Percentiles rank a stretch among this genome's conserved stretches.
Conservation (phyloP, 306 rosid species). For the Potentilla sterilis region DNA sequence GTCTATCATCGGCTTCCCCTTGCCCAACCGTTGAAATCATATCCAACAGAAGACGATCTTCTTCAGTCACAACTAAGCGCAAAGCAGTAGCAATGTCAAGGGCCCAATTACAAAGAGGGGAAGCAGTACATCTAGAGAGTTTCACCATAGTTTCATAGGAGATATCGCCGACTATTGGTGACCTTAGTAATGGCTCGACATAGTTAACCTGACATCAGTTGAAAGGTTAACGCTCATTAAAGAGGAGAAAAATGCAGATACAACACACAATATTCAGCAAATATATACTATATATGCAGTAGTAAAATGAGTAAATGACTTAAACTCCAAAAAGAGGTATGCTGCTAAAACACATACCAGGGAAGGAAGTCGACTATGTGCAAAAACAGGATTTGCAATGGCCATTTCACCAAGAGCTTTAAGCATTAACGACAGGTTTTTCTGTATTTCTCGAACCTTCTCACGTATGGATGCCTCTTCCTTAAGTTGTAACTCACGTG, state of each 20-base stretch:
- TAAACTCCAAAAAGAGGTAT: background rate
- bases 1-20: slow-evolving; percentile 54
- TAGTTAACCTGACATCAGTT: slow-evolving; percentile 69
- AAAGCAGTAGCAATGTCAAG: slow-evolving; percentile 89
- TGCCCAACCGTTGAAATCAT: slow-evolving; percentile 48
- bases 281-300: background rate
- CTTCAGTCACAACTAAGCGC: slow-evolving; percentile 73
- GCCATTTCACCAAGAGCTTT: slow-evolving; percentile 92
- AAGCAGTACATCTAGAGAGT: slow-evolving; percentile 79
- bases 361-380: slow-evolving; percentile 83
- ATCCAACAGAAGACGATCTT: slow-evolving; percentile 60
- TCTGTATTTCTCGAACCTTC: slow-evolving; percentile 63
- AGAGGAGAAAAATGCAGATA: background rate
- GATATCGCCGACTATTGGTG: slow-evolving; percentile 75
- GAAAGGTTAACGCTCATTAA: slow-evolving; percentile 10
- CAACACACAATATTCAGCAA: background rate
- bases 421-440: slow-evolving; percentile 59
- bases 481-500: slow-evolving; percentile 71
- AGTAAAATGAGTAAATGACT: background rate
- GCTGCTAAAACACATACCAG: slow-evolving; percentile 55
- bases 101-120: slow-evolving; percentile 89
- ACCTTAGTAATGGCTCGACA: slow-evolving; percentile 80
- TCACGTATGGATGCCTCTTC: slow-evolving; percentile 86
- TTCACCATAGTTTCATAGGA: slow-evolving; percentile 88
- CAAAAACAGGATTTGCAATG: slow-evolving; percentile 79